Conservation (phyloP, 768 basidiomycete genomes). For the Termitomyces sp. region DNA sequence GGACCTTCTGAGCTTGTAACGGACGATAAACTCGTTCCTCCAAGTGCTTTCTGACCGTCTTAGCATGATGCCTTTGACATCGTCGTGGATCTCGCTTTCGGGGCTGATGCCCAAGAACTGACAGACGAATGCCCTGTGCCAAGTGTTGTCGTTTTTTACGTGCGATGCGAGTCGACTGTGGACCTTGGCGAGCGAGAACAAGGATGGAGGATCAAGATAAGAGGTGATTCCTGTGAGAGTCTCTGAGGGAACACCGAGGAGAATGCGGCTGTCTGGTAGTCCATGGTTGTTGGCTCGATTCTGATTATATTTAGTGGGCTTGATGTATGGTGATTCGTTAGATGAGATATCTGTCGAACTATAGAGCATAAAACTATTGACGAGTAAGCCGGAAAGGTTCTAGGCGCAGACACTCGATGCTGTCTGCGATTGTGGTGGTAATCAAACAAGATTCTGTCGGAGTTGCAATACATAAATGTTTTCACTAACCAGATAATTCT, state of each 20-base stretch:
- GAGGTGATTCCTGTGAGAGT: slow-evolving; percentile 74
- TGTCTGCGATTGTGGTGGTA: slow-evolving; percentile 11
- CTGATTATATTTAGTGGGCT: slow-evolving; percentile 21
- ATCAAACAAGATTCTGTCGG: neutral
- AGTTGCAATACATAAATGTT: neutral
- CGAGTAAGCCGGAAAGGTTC: neutral
- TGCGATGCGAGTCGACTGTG: slow-evolving; percentile 51
- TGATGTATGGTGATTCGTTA: slow-evolving; percentile 30
- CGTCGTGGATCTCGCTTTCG: slow-evolving; percentile 47
- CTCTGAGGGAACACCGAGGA: slow-evolving; percentile 59
- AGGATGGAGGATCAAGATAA: slow-evolving; percentile 57
- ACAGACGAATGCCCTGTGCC: slow-evolving; percentile 67
- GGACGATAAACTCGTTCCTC: slow-evolving; percentile 62
- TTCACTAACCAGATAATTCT: no score
- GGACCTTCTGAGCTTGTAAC: slow-evolving; percentile 53
- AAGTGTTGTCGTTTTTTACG: slow-evolving; percentile 74
- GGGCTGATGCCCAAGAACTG: slow-evolving; percentile 64
- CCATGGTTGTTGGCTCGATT: slow-evolving; percentile 44
- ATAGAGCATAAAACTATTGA: slow-evolving; percentile 61
- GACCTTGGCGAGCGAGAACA: slow-evolving; percentile 52
- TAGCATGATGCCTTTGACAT: slow-evolving; percentile 43
- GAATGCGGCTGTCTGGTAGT: slow-evolving; percentile 24
- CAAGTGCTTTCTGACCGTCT: slow-evolving; percentile 54
- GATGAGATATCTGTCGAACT: slow-evolving; percentile 36
- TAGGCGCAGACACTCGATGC: slow-evolving; percentile 12